These are phyloP conservation scores for Wallacemonas sp. DNA, from an alignment of 208 protist species.

Conservation along the genomic window DNA sequence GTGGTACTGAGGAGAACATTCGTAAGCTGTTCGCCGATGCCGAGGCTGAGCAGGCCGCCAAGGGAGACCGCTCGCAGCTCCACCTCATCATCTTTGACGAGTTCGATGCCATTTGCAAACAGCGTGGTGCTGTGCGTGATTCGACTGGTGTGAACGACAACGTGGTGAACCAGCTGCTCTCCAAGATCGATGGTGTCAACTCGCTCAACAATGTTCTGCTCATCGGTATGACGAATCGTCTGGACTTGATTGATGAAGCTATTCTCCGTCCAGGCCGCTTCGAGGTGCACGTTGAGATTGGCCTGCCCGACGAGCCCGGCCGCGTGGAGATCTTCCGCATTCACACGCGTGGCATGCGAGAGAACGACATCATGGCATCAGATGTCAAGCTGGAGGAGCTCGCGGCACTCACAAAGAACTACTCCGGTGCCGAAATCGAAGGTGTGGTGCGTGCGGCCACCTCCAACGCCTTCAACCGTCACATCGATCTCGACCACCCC, in stretches of 20 bases:
- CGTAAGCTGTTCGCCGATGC: conserved; percentile 99
- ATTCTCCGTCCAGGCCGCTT: conserved; percentile 98
- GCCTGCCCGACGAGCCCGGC: conserved; percentile 97
- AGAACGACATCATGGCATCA: conserved; percentile 84
- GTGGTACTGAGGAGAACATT: conserved; percentile 99
- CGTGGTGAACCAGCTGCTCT: conserved; percentile 99
- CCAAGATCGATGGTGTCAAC: conserved; percentile 99
- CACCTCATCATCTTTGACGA: conserved; percentile 99
- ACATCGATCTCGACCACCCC: conserved; percentile 86
- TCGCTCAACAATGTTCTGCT: conserved; percentile 99
- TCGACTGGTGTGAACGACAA: conserved; percentile 98
- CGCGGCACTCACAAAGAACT: conserved; percentile 97
- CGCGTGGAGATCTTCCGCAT: conserved; percentile 99
- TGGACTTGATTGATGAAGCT: conserved; percentile 99
- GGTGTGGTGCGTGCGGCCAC: conserved; percentile 87
- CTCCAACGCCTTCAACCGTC: conserved; percentile 90
- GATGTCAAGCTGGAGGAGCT: conserved; percentile 95
- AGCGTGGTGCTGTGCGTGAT: conserved; percentile 90
- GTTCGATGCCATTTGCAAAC: conserved; percentile 99
- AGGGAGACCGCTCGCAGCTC: conserved; percentile 95
- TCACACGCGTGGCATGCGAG: conserved; percentile 96
- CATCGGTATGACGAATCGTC: conserved; percentile 99
- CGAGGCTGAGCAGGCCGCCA: conserved; percentile 92
- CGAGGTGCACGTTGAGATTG: conserved; percentile 98
- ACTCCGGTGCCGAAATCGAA: conserved; percentile 97